phyloP scores from a whole-genome alignment of 306 rosid genomes.

The Ceratonia siliqua region DNA sequence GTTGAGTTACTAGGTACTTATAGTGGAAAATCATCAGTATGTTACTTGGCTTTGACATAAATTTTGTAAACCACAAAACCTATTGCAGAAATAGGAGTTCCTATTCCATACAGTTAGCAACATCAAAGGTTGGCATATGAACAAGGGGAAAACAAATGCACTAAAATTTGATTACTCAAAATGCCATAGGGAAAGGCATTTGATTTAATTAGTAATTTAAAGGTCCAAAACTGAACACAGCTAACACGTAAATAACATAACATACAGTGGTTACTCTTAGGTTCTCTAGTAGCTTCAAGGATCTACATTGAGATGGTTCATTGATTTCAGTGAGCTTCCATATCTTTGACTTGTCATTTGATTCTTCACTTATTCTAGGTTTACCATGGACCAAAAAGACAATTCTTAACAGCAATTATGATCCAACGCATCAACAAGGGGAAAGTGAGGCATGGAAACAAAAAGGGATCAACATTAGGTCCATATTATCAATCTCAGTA shows the following conservation, averaged over 20 bases:
- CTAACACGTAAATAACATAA: not conserved
- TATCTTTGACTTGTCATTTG: constrained; percentile 94
- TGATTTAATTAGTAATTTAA: constrained; percentile 10
- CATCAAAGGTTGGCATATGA: not conserved
- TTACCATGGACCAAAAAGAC: no score
- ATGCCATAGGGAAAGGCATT: not conserved
- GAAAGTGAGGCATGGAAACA: no score
- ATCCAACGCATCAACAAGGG: no score
- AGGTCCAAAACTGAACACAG: not conserved
- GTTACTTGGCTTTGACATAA: not conserved
- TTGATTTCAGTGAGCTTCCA: constrained; percentile 95
- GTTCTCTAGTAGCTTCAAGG: constrained; percentile 89
- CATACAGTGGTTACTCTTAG: constrained; percentile 74
- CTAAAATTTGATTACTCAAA: constrained; percentile 6
- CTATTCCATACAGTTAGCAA: not conserved
- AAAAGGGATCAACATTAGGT: no score
- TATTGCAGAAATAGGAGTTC: not conserved
- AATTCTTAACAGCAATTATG: no score
- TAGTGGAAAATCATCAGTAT: not conserved
- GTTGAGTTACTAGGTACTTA: not conserved
- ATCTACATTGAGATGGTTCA: constrained; percentile 86
- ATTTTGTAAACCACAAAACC: not conserved
- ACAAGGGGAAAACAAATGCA: not conserved
- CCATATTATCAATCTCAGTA: no score
- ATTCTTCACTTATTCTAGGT: constrained; percentile 91